Evolutionary conservation across 2,329 filamentous ascomycete genomes (phyloP), one percentile per base, ranked within the genome.

Genomic region (Aspergillus ochraceoroseus): DNA sequence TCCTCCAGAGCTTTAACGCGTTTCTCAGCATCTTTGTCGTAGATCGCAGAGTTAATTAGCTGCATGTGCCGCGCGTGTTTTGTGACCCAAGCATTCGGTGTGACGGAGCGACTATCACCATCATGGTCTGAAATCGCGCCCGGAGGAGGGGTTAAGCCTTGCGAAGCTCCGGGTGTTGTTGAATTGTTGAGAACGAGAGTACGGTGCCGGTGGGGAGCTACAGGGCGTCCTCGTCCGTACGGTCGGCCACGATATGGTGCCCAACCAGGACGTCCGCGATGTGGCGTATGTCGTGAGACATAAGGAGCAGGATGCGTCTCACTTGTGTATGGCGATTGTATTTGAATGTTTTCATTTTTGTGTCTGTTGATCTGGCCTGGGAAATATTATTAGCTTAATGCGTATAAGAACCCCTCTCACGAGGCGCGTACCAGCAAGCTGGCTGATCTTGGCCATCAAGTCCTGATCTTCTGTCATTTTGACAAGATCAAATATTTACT

Each of bases 311-410:
- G 7, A 9, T 44, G 51, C 17, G 54, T 49, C 23, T 55, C 54
- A 19, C 52, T 50, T 29, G 39, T 46, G 8, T 53, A 53, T 1
- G 55, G 25, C 19, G 52, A 40, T n/a, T 51, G 38, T 4, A 48
- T 32, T 7, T 58, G 54, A 2, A 54, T 38, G 5, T 38, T 42
- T 45, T 82, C 76, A 48, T 77, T 85, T 63, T 85, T 88, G 68
- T 85, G 82, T 37, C 81, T 79, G 61, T 88, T 88, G 59, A 92
- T 90, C 65, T 85, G 82, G 52, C 83, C 84, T 87, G 49, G 7
- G 26, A 29, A 29, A 43, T 27, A 47, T 48, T 30, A 50, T 43
- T 27, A 46, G 41, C 44, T 43, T 12, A 32, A 32, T 23, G 32
- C 25, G 26, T 31, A 18, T 41, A 18, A 17, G 27, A 20, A 32